These are phyloP conservation scores for Syzygium aromaticum DNA, from an alignment of 345 rosid genomes.

Conservation along the genomic window DNA sequence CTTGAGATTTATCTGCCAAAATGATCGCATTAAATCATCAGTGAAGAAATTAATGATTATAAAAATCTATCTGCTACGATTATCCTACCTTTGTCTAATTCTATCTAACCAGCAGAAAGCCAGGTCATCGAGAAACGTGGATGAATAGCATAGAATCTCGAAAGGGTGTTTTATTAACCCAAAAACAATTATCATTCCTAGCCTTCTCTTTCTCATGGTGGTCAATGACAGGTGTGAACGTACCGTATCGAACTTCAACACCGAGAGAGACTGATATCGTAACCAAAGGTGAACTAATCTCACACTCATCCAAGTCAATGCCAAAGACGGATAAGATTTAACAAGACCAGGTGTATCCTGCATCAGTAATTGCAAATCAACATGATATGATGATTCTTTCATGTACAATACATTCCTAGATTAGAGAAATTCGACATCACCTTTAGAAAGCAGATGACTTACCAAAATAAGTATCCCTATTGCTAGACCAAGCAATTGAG, in stretches of 20 bases:
- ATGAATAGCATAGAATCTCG: background rate
- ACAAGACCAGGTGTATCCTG: constrained; percentile 90
- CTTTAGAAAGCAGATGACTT: constrained; percentile 3
- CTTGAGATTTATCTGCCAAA: constrained; percentile 79
- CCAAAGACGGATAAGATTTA: constrained; percentile 53
- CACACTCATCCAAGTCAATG: constrained; percentile 64
- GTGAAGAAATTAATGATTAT: background rate
- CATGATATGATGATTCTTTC: background rate
- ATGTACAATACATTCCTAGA: background rate
- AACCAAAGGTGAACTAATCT: constrained; percentile 89
- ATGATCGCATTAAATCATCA: background rate
- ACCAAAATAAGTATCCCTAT: constrained; percentile 85
- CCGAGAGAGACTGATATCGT: constrained; percentile 75
- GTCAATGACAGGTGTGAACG: constrained; percentile 2
- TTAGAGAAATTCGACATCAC: background rate
- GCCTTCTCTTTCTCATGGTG: background rate
- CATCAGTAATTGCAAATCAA: background rate
- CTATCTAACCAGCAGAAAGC: background rate
- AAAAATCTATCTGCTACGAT: background rate
- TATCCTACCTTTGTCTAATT: background rate
- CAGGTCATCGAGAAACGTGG: background rate
- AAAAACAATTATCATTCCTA: background rate
- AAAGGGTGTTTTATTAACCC: background rate
- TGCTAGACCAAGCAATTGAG: constrained; percentile 84
- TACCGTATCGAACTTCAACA: constrained; percentile 64